Evolutionary conservation across 2,329 filamentous ascomycete genomes (phyloP).

Genomic region (Alternaria tenuissima): DNA sequence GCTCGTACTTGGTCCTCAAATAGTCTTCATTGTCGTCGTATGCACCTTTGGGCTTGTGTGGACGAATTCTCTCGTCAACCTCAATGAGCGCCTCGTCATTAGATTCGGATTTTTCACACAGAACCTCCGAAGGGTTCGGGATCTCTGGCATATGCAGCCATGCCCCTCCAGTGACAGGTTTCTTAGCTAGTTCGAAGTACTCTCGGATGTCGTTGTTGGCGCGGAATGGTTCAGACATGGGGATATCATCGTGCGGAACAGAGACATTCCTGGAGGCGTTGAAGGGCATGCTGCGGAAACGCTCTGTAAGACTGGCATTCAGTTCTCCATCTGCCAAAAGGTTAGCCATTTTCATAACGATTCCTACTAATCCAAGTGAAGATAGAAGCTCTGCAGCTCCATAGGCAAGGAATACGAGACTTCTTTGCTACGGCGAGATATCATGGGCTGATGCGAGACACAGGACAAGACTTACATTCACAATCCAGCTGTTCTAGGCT

Average conservation of each 20-base stretch:
- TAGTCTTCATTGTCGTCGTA: conserved; percentile 72
- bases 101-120: conserved; percentile 14
- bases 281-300: conserved; percentile 11
- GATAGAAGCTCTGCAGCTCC: background rate
- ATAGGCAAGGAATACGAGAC: background rate
- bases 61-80: conserved; percentile 28
- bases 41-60: conserved; percentile 53
- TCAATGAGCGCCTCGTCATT: conserved; percentile 27
- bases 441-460: background rate
- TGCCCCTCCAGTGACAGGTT: conserved; percentile 28
- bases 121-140: conserved; percentile 63
- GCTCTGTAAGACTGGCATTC: conserved; percentile 28
- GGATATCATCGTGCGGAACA: conserved; percentile 24
- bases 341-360: conserved; percentile 12
- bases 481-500: conserved; percentile 2
- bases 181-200: conserved; percentile 32
- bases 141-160: conserved; percentile 60
- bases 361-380: background rate
- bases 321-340: conserved; percentile 22
- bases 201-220: conserved; percentile 38
- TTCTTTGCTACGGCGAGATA: background rate
- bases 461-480: conserved; percentile 18
- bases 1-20: conserved; percentile 74
- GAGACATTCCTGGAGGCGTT: background rate
- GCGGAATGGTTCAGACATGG: conserved; percentile 14